These are phyloP conservation scores for Gossypium turneri DNA, from an alignment of 345 rosid genomes.

Conservation along the genomic window DNA sequence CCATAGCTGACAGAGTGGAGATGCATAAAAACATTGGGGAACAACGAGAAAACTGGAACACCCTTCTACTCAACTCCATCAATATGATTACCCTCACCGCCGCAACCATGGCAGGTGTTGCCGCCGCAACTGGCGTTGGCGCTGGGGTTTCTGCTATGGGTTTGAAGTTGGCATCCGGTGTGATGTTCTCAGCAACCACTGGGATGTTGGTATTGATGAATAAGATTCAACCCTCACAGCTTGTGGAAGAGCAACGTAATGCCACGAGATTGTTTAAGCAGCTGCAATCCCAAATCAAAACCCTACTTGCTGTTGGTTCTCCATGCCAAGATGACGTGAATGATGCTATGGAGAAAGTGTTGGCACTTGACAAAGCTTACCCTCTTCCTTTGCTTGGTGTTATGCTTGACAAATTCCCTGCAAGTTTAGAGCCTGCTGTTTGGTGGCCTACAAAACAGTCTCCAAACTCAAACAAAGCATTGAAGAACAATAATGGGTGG, in stretches of 20 bases:
- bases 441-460: conserved; percentile 39
- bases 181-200: conserved; percentile 38
- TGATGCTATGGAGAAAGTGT: conserved; percentile 36
- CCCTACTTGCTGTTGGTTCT: conserved; percentile 22
- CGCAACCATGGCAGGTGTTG: conserved; percentile 40
- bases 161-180: conserved; percentile 34
- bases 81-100: conserved; percentile 49
- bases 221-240: conserved; percentile 56
- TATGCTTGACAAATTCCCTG: conserved; percentile 51
- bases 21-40: conserved; percentile 48
- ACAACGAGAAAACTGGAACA: conserved; percentile 54
- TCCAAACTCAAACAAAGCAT: not conserved
- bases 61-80: conserved; percentile 42
- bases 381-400: conserved; percentile 50
- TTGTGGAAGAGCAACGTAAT: conserved; percentile 58
- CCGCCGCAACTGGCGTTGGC: conserved; percentile 23
- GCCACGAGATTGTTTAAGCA: conserved; percentile 48
- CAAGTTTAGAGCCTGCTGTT: conserved; percentile 36
- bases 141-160: conserved; percentile 18
- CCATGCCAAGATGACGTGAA: conserved; percentile 32
- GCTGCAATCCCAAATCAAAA: conserved; percentile 33
- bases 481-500: conserved; percentile 37
- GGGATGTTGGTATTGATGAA: conserved; percentile 41
- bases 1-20: conserved; percentile 44
- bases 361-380: conserved; percentile 48